These are phyloP conservation scores for Closterium sp. DNA, from an alignment of 139 green algal species.

Conservation along the genomic window DNA sequence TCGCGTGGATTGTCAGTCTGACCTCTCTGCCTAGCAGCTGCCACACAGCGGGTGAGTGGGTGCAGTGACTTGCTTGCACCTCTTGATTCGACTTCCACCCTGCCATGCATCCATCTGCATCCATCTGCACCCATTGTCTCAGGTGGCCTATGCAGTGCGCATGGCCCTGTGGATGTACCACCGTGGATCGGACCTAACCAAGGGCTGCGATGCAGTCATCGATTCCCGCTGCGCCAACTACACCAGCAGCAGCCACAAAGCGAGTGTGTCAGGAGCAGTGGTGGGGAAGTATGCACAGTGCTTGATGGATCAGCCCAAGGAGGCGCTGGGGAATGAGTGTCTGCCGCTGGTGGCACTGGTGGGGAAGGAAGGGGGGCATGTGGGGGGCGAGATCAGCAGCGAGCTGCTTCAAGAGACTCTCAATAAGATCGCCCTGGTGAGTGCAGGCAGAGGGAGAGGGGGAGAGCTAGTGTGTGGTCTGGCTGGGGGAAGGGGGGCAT, in stretches of 20 bases:
- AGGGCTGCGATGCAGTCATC: conserved; percentile 70
- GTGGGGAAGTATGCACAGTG: conserved; percentile 72
- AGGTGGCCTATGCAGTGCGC: conserved; percentile 75
- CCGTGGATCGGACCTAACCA: conserved; percentile 64
- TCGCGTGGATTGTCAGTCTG: neutral
- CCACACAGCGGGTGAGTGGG: conserved; percentile 41
- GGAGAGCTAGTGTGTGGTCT: too few species aligned
- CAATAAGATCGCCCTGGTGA: conserved; percentile 23
- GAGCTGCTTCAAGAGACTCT: conserved; percentile 30
- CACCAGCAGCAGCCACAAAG: neutral
- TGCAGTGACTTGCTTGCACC: too few species aligned
- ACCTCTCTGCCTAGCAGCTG: conserved; percentile 57
- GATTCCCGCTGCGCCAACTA: conserved; percentile 56
- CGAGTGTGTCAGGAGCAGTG: conserved; percentile 22
- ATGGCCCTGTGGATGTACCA: conserved; percentile 83
- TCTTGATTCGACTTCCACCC: too few species aligned
- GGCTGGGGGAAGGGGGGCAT: too few species aligned
- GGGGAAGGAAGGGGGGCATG: conserved; percentile 12
- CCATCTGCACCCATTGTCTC: conserved; percentile 51
- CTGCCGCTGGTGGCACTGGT: conserved; percentile 28
- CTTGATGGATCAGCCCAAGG: conserved; percentile 49
- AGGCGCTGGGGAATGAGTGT: neutral
- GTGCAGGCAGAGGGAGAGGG: neutral
- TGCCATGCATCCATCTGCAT: too few species aligned
- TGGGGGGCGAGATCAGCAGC: conserved; percentile 9